Conservation (phyloP, 495 filamentous ascomycete genomes). For the Sporormia fimetaria region DNA sequence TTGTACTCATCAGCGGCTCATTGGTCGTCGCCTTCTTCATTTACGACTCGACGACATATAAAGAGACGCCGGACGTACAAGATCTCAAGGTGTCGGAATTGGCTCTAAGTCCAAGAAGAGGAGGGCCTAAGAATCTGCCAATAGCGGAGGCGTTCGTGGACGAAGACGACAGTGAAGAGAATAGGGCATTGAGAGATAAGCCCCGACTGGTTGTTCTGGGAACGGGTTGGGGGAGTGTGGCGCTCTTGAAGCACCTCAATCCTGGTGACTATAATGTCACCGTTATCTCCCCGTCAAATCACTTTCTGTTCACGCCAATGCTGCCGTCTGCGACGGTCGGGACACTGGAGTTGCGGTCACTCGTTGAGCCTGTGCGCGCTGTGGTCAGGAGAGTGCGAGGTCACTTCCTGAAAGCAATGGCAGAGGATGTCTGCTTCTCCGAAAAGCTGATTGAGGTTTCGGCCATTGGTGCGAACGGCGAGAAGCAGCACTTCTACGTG, state of each 20-base stretch:
- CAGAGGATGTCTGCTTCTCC: conserved; percentile 83
- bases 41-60: conserved; percentile 90
- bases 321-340: conserved; percentile 93
- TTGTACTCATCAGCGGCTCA: conserved; percentile 42
- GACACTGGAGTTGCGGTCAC: conserved; percentile 75
- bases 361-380: conserved; percentile 85
- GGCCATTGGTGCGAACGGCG: conserved; percentile 57
- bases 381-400: conserved; percentile 68
- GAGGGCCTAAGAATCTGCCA: conserved; percentile 92
- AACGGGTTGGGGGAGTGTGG: conserved; percentile 90
- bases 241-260: conserved; percentile 79
- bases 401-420: conserved; percentile 78
- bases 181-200: conserved; percentile 62
- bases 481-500: conserved; percentile 73
- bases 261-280: conserved; percentile 90
- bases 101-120: conserved; percentile 68
- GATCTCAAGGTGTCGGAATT: conserved; percentile 75
- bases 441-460: conserved; percentile 79
- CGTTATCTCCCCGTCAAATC: conserved; percentile 85
- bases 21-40: conserved; percentile 74
- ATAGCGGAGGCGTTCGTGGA: conserved; percentile 78
- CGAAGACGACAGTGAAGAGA: conserved; percentile 67
- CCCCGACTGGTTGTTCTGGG: conserved; percentile 86
- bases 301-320: conserved; percentile 98
- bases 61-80: conserved; percentile 46